Conservation (phyloP, 2,329 filamentous ascomycete species). For the Trematosphaeria pertusa region DNA sequence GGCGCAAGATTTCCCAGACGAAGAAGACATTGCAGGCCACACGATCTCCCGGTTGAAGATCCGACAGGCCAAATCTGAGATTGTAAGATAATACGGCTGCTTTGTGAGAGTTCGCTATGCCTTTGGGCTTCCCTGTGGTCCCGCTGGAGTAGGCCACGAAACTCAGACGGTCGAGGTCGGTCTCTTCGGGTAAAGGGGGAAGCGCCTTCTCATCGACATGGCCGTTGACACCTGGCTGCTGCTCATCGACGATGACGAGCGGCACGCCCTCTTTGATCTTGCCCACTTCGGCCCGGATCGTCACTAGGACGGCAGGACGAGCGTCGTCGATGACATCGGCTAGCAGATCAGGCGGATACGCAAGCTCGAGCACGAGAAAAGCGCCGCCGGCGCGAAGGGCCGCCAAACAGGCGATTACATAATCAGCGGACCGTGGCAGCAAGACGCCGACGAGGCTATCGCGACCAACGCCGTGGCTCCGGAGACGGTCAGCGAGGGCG, state of each 20-base stretch:
- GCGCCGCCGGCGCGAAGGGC: conserved; percentile 80
- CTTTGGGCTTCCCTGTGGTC: conserved; percentile 80
- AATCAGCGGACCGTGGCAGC: conserved; percentile 76
- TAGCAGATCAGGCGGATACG: conserved; percentile 76
- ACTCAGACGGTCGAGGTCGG: conserved; percentile 75
- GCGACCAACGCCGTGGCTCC: conserved; percentile 71
- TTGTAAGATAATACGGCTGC: conserved; percentile 78
- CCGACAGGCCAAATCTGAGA: conserved; percentile 72
- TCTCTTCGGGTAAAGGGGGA: conserved; percentile 63
- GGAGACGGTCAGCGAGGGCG: conserved; percentile 69
- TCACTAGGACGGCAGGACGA: conserved; percentile 73
- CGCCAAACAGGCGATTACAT: conserved; percentile 79
- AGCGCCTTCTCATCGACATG: conserved; percentile 53
- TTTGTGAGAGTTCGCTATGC: conserved; percentile 79
- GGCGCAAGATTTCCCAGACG: conserved; percentile 83
- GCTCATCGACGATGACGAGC: conserved; percentile 69
- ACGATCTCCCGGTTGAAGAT: conserved; percentile 74
- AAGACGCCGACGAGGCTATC: conserved; percentile 79
- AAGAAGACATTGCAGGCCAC: conserved; percentile 92
- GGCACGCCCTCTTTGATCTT: conserved; percentile 70
- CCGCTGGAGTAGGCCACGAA: conserved; percentile 85
- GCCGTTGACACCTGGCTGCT: conserved; percentile 26
- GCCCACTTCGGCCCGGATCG: conserved; percentile 67
- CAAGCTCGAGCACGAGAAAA: conserved; percentile 80
- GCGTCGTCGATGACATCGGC: conserved; percentile 81